Conservation (phyloP, 768 basidiomycete genomes). For the Coprinopsis strossmayeri region DNA sequence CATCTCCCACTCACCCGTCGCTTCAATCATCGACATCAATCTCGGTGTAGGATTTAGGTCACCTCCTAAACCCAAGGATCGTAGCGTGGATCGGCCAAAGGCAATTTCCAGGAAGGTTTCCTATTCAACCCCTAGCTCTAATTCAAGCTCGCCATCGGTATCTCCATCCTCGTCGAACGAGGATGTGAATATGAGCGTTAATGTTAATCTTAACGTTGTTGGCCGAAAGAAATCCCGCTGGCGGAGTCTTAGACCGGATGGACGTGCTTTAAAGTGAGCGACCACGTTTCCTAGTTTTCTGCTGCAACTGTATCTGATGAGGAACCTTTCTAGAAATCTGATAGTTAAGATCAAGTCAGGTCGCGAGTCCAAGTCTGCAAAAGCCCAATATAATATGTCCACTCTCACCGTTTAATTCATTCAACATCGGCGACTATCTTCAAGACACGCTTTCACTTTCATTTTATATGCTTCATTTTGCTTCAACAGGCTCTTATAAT, state of each 20-base stretch:
- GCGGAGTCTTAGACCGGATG: neutral
- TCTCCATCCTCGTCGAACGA: neutral
- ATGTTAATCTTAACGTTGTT: neutral
- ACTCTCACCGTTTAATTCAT: no score
- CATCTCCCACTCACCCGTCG: neutral
- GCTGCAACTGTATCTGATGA: neutral
- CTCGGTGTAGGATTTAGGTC: neutral
- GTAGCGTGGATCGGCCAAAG: neutral
- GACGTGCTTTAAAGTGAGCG: neutral
- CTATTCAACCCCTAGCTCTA: neutral
- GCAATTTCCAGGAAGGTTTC: neutral
- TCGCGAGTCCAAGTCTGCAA: neutral
- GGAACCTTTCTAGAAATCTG: neutral
- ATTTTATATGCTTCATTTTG: no score
- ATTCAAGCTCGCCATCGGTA: neutral
- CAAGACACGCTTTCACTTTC: no score
- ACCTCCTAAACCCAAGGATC: neutral
- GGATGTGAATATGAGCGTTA: neutral
- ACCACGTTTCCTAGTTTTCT: neutral
- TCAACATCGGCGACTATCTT: no score
- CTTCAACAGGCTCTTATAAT: no score
- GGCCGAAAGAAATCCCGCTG: neutral
- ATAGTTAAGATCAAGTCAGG: neutral
- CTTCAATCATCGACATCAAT: constrained; percentile 3
- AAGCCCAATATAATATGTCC: neutral